These are phyloP conservation scores for Mucor plumbeus DNA, from an alignment of 371 early-diverging fungal genomes.

Conservation along the genomic window DNA sequence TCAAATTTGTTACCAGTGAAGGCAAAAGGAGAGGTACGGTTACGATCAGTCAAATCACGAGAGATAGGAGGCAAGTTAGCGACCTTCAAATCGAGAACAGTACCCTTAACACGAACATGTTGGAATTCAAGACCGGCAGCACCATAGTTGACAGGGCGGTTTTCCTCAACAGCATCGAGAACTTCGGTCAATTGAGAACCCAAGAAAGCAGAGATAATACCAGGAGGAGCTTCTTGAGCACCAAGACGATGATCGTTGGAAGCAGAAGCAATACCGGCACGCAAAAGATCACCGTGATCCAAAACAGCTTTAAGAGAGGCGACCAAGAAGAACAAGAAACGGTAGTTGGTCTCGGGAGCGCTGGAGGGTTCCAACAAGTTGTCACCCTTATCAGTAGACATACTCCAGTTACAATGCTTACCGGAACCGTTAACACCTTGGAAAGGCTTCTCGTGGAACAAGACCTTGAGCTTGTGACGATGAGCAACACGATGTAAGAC, in stretches of 20 bases:
- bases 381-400: conserved; percentile 93
- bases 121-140: conserved; percentile 79
- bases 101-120: conserved; percentile 93
- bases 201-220: conserved; percentile 95
- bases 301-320: conserved; percentile 90
- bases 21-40: conserved; percentile 98
- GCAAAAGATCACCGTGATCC: conserved; percentile 87
- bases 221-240: conserved; percentile 98
- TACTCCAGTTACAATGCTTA: conserved; percentile 99
- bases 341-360: conserved; percentile 94
- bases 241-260: conserved; percentile 98
- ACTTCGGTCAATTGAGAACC: conserved; percentile 96
- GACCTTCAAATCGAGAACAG: conserved; percentile 93
- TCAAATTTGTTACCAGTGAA: conserved; percentile 99
- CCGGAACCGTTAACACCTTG: conserved; percentile 98
- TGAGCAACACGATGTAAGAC: conserved; percentile 95
- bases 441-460: conserved; percentile 99
- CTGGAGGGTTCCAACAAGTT: conserved; percentile 95
- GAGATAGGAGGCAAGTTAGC: conserved; percentile 89
- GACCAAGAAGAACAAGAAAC: conserved; percentile 93
- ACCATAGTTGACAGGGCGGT: conserved; percentile 83
- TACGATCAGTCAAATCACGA: conserved; percentile 97
- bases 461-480: conserved; percentile 93
- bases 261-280: conserved; percentile 90
- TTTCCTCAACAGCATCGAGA: conserved; percentile 87